phyloP scores from a whole-genome alignment of 176 grass and related monocot species.

The sorghum (Sorghum bicolor) region Sorghum_bicolor_NCBIv3 NC_012873.2:5928001-5928500 shows the following conservation, averaged over 20 bases:
- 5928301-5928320: background rate
- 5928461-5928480: slow-evolving; percentile 65
- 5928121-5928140: too few species aligned
- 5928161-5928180: slow-evolving; percentile 32
- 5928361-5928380: slow-evolving; percentile 16
- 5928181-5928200: slow-evolving; percentile 63
- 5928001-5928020: slow-evolving; percentile 63
- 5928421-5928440: slow-evolving; percentile 64
- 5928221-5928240: slow-evolving; percentile 54
- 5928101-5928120: too few species aligned
- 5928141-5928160: too few species aligned
- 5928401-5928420: slow-evolving; percentile 72
- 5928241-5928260: background rate
- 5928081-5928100: too few species aligned
- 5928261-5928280: background rate
- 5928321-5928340: background rate
- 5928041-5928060: slow-evolving; percentile 81
- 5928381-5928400: slow-evolving; percentile 40
- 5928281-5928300: background rate
- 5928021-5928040: slow-evolving; percentile 62
- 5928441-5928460: slow-evolving; percentile 68
- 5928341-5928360: slow-evolving; percentile 51
- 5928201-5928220: slow-evolving; percentile 63
- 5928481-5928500: slow-evolving; percentile 56
- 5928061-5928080: slow-evolving; percentile 69